Evolutionary conservation across 495 filamentous ascomycete genomes (phyloP), one percentile per base, ranked within the genome.

Genomic region (Penicillium flavigenum): DNA sequence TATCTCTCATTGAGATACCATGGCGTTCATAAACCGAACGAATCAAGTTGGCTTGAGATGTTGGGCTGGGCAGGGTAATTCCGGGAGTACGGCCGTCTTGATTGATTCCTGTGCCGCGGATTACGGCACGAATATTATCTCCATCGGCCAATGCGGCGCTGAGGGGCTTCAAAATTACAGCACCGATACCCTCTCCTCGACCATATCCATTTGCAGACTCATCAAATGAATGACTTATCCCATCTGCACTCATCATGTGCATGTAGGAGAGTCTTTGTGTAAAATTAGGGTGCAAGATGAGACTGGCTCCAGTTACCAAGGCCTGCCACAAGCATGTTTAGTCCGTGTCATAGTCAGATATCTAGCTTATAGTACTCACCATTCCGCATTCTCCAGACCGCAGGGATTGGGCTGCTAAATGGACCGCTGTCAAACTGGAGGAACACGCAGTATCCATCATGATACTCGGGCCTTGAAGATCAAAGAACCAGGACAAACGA

Each of bases 41-140:
- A 39, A 86, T 84, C 2, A 85, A 42, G 38, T 65, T 59, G 62
- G 72, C 77, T 71, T 88, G 85, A 5, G 83, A 79, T 1, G 73
- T 72, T 2, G 66, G 73, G 16, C 73, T 84, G 2, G 84, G 85
- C 72, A 81, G 71, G 4, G 80, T 83, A 32, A 86, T 83, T 29
- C 81, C 81, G 4, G 75, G 71, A 8, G 67, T 71, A 3, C 56
- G 36, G 4, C 72, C 70, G 60, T 75, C 71, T 32, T 69, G 63
- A 24, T 73, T 73, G 3, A 53, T 58, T 1, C 44, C 72, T 16
- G 68, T 66, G n/a, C 59, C 59, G 3, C 73, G 67, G 29, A 82
- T 76, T 3, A 81, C 63, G 8, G 72, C 76, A n/a, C 72, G 71
- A 26, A 82, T 72, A 4, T 63, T 47, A 51, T 81, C 73, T 7